Evolutionary conservation across 805 yeast species (phyloP), one percentile per base, ranked within the genome.

Genomic region (Wickerhamiella vanderwaltii): DNA sequence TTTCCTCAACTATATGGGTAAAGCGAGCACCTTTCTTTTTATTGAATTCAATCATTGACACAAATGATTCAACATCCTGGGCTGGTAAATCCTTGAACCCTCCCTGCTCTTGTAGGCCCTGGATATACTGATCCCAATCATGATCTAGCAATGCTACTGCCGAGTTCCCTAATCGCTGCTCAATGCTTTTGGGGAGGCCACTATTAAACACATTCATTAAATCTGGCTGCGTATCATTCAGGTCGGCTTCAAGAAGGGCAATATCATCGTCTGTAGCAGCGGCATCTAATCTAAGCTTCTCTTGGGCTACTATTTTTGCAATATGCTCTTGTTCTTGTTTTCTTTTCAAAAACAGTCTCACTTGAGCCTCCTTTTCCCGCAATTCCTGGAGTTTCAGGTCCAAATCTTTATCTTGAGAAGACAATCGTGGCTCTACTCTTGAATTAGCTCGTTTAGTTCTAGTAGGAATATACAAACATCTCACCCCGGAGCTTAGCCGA

Each of bases 1-100:
- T 48, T 5, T 44, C 42, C 20, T 53, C 53, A 3, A 62, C 42
- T 16, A 35, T 18, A 1, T 44, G 35, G 5, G 50, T 48, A 3
- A 47, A 29, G 1, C 20, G 7, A 1, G 55, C 50, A 15, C 64
- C 19, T 12, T 30, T n/a, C 11, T 25, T 39, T 28, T 44, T 47
- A 3, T 35, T 37, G 13, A 51, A 13, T 2, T 65, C 63, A n/a
- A 61, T 51, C 15, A 34, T 18, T 6, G 18, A 13, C 4, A 58
- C 24, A 12, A 62, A 45, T 9, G 17, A 18, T 16, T 46, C 50
- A 7, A 59, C 50, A 17, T 61, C 63, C 1, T 16, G 13, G 3
- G n/a, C 18, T 1, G 49, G 43, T 2, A 58, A 19, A 1, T 43
- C 47, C 5, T 43, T 24, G 7, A 58, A 41, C 5, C 48, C 55